Percentiles rank a stretch among this genome's conserved stretches.
These are phyloP conservation scores for Diaporthe sp. DNA, from an alignment of 2,329 filamentous ascomycete species.

Conservation along the genomic window DNA sequence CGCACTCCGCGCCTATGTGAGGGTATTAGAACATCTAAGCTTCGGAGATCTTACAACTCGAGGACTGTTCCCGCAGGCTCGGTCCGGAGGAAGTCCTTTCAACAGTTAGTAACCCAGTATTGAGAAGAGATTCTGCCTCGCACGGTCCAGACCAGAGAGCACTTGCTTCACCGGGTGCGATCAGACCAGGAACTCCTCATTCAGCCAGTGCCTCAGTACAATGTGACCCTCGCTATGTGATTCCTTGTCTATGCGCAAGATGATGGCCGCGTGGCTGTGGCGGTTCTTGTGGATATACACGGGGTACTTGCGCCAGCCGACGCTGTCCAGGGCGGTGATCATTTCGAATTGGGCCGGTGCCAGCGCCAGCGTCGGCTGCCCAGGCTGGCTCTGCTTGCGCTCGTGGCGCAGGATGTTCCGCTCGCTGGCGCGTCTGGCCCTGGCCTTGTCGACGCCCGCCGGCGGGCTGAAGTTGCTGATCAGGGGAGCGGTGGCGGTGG, in stretches of 20 bases:
- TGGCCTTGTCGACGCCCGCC: constrained; percentile 44
- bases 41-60: constrained; percentile 16
- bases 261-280: constrained; percentile 93
- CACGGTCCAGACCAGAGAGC: neutral
- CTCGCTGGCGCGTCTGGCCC: constrained; percentile 45
- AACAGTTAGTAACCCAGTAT: neutral
- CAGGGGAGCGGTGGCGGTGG: constrained; percentile 21
- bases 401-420: constrained; percentile 59
- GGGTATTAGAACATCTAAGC: constrained; percentile 28
- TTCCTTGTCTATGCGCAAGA: constrained; percentile 79
- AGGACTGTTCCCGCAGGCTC: neutral
- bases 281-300: constrained; percentile 82
- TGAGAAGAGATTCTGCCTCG: neutral
- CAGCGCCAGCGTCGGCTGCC: constrained; percentile 81
- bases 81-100: neutral
- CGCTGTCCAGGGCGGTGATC: constrained; percentile 80
- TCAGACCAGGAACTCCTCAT: constrained; percentile 78
- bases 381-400: constrained; percentile 53
- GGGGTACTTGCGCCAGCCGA: constrained; percentile 75
- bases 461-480: constrained; percentile 23
- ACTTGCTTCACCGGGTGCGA: neutral
- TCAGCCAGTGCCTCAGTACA: constrained; percentile 86
- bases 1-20: constrained; percentile 26
- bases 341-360: constrained; percentile 87
- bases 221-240: constrained; percentile 82